Evolutionary conservation across 352 stramenopile genomes (phyloP).

Genomic region (Saprolegnia parasitica): DNA sequence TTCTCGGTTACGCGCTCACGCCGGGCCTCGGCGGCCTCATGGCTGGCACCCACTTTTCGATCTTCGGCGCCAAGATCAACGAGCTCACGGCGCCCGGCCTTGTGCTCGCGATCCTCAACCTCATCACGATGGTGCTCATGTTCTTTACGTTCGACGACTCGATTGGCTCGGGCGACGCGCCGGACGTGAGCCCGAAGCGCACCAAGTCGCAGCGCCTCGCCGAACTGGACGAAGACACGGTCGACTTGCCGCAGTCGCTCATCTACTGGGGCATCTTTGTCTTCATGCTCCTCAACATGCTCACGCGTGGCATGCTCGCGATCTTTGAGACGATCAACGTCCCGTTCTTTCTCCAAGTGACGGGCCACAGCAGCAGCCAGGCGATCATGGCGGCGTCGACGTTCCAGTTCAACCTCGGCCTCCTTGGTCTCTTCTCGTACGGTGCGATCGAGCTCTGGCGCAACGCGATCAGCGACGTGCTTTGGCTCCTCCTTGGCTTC

Average conservation of each 20-base stretch:
- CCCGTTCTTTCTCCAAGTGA: slow-evolving; percentile 64
- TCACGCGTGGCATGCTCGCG: slow-evolving; percentile 62
- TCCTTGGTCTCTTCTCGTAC: slow-evolving; percentile 66
- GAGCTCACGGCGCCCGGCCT: slow-evolving; percentile 66
- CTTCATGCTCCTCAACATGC: slow-evolving; percentile 81
- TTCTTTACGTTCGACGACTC: slow-evolving; percentile 47
- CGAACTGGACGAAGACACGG: too few species aligned
- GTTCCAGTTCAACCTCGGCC: slow-evolving; percentile 75
- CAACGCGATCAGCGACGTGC: slow-evolving; percentile 57
- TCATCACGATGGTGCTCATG: slow-evolving; percentile 44
- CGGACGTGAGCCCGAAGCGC: slow-evolving; percentile 42
- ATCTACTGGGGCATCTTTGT: slow-evolving; percentile 69
- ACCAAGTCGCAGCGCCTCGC: too few species aligned
- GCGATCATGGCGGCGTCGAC: slow-evolving; percentile 66
- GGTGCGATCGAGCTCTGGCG: slow-evolving; percentile 76
- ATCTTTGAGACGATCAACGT: slow-evolving; percentile 85
- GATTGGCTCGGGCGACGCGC: slow-evolving; percentile 45
- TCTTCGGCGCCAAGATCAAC: slow-evolving; percentile 67
- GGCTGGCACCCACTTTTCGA: slow-evolving; percentile 51
- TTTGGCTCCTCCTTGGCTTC: slow-evolving; percentile 66
- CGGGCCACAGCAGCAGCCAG: slow-evolving; percentile 49
- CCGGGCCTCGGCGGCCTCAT: slow-evolving; percentile 52
- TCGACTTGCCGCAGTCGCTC: slow-evolving; percentile 42
- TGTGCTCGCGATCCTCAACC: slow-evolving; percentile 52
- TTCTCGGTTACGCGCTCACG: slow-evolving; percentile 68